A percentile compares a stretch with the other conserved stretches of the same genome.
phyloP scores from a whole-genome alignment of 495 filamentous ascomycete genomes.

The Penicillium cataractarum region DNA sequence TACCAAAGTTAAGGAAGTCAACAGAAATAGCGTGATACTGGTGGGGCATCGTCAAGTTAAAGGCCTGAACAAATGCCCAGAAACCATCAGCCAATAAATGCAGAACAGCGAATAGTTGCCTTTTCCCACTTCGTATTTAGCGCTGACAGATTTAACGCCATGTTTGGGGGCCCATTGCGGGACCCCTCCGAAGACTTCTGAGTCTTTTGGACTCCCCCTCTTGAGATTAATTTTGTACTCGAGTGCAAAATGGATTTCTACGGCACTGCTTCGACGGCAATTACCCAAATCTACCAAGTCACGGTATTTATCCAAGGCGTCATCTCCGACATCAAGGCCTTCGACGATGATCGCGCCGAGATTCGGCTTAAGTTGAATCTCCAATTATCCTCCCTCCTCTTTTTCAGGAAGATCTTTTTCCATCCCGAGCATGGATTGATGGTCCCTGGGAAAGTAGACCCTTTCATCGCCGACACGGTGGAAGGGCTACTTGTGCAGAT shows the following conservation, averaged over 20 bases:
- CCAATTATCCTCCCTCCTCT: conserved; percentile 22
- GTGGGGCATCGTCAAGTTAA: not conserved
- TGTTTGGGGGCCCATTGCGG: not conserved
- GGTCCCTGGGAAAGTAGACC: conserved; percentile 21
- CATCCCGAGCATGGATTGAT: conserved; percentile 21
- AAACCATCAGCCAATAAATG: conserved; percentile 1
- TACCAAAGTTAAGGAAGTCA: not conserved
- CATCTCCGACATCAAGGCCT: conserved; percentile 26
- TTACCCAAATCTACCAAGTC: conserved; percentile 25
- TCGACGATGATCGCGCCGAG: conserved; percentile 26
- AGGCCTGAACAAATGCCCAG: not conserved
- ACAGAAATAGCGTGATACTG: not conserved
- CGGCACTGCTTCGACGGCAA: conserved; percentile 24
- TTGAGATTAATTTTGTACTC: not conserved
- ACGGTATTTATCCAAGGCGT: conserved; percentile 31
- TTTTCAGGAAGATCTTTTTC: conserved; percentile 22
- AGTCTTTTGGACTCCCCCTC: conserved; percentile 1
- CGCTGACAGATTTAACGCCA: conserved; percentile 9
- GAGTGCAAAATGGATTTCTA: conserved; percentile 28
- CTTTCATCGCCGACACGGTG: conserved; percentile 21
- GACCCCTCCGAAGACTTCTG: not conserved
- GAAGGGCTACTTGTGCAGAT: conserved; percentile 21
- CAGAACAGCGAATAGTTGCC: not conserved
- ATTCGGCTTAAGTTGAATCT: conserved; percentile 22
- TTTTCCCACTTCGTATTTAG: conserved; percentile 11